phyloP scores from a whole-genome alignment of 306 rosid genomes.

The Trifolium pratense region DNA sequence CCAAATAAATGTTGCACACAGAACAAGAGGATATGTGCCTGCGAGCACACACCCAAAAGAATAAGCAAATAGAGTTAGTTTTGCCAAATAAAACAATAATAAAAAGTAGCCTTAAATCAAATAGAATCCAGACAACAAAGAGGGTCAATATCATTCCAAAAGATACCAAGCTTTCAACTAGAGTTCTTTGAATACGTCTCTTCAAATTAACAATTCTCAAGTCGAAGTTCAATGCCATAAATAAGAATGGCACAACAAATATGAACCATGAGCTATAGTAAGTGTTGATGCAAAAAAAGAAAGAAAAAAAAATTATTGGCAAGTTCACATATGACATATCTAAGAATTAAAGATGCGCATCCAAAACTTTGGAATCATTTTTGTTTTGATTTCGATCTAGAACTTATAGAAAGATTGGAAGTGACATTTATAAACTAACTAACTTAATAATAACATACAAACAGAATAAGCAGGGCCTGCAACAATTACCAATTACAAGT shows the following conservation, averaged over 20 bases:
- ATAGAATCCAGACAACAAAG: conserved; percentile 7
- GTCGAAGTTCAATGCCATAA: conserved; percentile 23
- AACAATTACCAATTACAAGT: conserved; percentile 41
- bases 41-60: too few relatives aligned
- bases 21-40: background rate
- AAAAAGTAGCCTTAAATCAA: background rate
- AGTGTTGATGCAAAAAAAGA: background rate
- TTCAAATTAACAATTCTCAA: too few relatives aligned
- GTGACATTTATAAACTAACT: conserved; percentile 12
- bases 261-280: background rate
- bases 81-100: conserved; percentile 5
- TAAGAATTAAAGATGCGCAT: conserved; percentile 9
- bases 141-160: too few relatives aligned
- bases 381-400: conserved; percentile 26
- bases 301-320: too few relatives aligned
- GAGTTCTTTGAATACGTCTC: too few relatives aligned
- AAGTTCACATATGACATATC: conserved; percentile 13
- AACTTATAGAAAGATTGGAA: conserved; percentile 23
- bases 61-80: background rate
- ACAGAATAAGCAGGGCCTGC: background rate
- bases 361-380: conserved; percentile 21
- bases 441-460: conserved; percentile 2
- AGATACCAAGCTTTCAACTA: too few relatives aligned
- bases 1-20: background rate
- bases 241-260: conserved; percentile 14